These are phyloP conservation scores for Metarhizium album DNA, from an alignment of 2,329 filamentous ascomycete genomes.

Conservation along the genomic window DNA sequence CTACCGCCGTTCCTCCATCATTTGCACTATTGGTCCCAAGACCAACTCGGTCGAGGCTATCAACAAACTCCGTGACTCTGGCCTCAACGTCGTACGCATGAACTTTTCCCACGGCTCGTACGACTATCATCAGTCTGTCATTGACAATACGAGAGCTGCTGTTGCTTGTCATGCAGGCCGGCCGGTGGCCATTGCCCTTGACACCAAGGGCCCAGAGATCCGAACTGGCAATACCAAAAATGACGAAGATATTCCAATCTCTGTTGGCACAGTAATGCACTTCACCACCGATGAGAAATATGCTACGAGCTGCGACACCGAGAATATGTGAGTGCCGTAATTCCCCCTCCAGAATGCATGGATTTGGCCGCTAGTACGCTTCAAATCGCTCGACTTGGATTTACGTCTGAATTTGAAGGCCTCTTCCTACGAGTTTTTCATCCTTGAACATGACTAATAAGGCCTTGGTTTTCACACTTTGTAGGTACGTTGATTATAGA, in stretches of 20 bases:
- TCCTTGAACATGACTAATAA: not conserved
- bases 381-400: not conserved
- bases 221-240: conserved; percentile 60
- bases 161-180: conserved; percentile 69
- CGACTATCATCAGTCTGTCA: conserved; percentile 97
- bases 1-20: conserved; percentile 95
- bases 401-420: not conserved
- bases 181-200: conserved; percentile 89
- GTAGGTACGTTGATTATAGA: conserved; percentile 95
- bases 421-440: not conserved
- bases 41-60: conserved; percentile 97
- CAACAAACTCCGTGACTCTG: conserved; percentile 80
- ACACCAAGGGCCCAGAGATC: conserved; percentile 55
- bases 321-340: conserved; percentile 71
- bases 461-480: not conserved
- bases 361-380: not conserved
- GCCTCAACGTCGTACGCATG: conserved; percentile 98
- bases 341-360: not conserved
- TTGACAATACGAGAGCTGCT: conserved; percentile 86
- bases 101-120: conserved; percentile 82
- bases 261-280: conserved; percentile 76
- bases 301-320: conserved; percentile 68
- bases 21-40: conserved; percentile 98
- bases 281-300: conserved; percentile 96
- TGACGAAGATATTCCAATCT: conserved; percentile 82